Percentiles rank a stretch among this genome's conserved stretches.
Evolutionary conservation across 2,329 filamentous ascomycete species (phyloP).

Genomic region (Beauveria rudraprayagi): DNA sequence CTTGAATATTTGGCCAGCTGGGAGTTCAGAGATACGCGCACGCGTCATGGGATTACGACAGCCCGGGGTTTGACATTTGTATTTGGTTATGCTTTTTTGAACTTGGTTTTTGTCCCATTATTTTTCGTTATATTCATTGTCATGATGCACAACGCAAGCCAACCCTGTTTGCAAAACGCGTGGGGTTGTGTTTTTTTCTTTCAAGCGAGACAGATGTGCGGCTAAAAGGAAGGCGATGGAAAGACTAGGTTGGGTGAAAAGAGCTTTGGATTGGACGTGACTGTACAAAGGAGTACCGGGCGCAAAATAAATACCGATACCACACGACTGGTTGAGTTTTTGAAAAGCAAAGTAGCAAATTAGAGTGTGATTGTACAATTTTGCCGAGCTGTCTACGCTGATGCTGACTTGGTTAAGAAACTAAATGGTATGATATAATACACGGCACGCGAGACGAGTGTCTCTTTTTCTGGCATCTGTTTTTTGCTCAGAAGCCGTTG

Average conservation of each 20-base stretch:
- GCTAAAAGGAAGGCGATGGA: conserved; percentile 13
- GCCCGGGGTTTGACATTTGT: conserved; percentile 5
- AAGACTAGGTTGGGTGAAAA: neutral
- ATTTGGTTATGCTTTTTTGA: neutral
- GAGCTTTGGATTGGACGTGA: conserved; percentile 4
- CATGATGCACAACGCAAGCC: conserved; percentile 1
- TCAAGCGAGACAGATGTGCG: neutral
- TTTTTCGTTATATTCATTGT: neutral
- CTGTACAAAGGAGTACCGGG: conserved; percentile 19
- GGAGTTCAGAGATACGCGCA: conserved; percentile 1
- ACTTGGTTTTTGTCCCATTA: neutral
- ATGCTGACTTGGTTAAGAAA: neutral
- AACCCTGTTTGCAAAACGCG: neutral
- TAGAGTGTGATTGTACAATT: conserved; percentile 11
- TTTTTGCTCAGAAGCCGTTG: conserved; percentile 25
- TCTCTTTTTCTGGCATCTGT: neutral
- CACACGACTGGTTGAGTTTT: conserved; percentile 13
- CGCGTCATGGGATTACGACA: conserved; percentile 5
- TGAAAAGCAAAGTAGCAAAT: neutral
- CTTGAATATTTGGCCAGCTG: neutral
- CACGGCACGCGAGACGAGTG: neutral
- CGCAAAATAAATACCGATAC: conserved; percentile 19
- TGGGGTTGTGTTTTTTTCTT: neutral
- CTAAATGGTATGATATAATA: conserved; percentile 3
- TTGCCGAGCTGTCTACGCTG: conserved; percentile 1